A percentile compares a stretch with the other conserved stretches of the same genome.
Evolutionary conservation across 2,329 filamentous ascomycete species (phyloP).

Genomic region (Aspergillus sp.): DNA sequence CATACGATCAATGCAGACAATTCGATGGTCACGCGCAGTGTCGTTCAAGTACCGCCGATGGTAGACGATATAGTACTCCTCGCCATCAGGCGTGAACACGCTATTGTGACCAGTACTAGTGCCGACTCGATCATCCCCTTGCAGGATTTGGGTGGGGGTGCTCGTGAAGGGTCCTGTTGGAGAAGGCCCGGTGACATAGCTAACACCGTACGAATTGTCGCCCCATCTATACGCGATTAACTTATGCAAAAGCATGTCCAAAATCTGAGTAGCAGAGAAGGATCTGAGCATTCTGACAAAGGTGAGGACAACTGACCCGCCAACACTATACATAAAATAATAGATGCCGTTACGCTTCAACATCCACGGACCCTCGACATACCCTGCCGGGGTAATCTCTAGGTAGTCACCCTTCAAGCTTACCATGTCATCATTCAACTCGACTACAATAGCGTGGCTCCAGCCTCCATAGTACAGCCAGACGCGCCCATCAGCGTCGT

Average conservation of each 20-base stretch:
- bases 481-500: slow-evolving; percentile 43
- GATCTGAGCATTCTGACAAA: no score
- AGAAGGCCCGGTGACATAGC: slow-evolving; percentile 43
- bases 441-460: slow-evolving; percentile 45
- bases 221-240: slow-evolving; percentile 37
- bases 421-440: slow-evolving; percentile 47
- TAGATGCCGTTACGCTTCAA: slow-evolving; percentile 44
- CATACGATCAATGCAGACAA: slow-evolving; percentile 51
- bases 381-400: slow-evolving; percentile 50
- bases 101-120: slow-evolving; percentile 45
- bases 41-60: slow-evolving; percentile 49
- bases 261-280: background rate
- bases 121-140: slow-evolving; percentile 24
- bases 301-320: slow-evolving; percentile 25
- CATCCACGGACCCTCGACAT: slow-evolving; percentile 48
- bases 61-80: slow-evolving; percentile 49
- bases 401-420: slow-evolving; percentile 45
- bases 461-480: slow-evolving; percentile 50
- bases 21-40: slow-evolving; percentile 48
- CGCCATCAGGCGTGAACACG: slow-evolving; percentile 39
- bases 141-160: slow-evolving; percentile 38
- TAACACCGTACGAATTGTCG: slow-evolving; percentile 49
- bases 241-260: background rate
- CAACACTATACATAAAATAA: slow-evolving; percentile 50
- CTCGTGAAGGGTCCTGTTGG: slow-evolving; percentile 46